Conservation (phyloP, 257 asterid genomes). For the Solanum virginianum region DNA sequence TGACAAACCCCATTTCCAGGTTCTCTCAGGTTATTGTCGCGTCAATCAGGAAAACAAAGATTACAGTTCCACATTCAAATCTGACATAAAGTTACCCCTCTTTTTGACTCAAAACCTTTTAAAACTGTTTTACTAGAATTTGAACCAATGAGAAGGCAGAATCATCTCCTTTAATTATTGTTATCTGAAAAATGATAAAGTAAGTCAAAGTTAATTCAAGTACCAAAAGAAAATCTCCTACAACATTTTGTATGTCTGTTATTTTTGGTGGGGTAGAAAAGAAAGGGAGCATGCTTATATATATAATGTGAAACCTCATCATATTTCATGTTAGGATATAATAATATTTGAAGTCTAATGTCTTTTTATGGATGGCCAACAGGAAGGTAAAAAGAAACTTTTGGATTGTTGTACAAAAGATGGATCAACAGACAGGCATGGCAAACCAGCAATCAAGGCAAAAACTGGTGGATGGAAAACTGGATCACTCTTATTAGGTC, state of each 20-base stretch:
- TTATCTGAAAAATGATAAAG: not conserved
- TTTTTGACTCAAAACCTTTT: not conserved
- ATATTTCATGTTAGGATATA: not conserved
- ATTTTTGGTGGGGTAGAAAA: not conserved
- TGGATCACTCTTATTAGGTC: conserved; percentile 55
- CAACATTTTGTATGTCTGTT: not conserved
- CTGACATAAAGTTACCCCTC: not conserved
- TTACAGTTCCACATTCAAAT: conserved; percentile 14
- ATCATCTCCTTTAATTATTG: not conserved
- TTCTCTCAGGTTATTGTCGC: conserved; percentile 63
- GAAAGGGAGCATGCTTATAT: not conserved
- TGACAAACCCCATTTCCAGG: conserved; percentile 50
- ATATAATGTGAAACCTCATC: not conserved
- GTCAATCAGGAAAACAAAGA: conserved; percentile 38
- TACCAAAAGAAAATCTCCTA: not conserved
- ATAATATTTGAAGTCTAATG: not conserved
- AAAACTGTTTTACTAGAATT: not conserved
- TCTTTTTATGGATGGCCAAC: conserved; percentile 6
- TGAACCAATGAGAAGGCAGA: not conserved
- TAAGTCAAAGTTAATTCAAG: not conserved
- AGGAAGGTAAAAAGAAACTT: conserved; percentile 40
- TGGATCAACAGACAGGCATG: conserved; percentile 40
- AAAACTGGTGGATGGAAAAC: conserved; percentile 85
- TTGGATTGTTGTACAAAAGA: conserved; percentile 43
- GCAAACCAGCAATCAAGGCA: conserved; percentile 44